A percentile compares a stretch with the other conserved stretches of the same genome.
Conservation (phyloP, 495 filamentous ascomycete species). For the Aspergillus taichungensis region DNA sequence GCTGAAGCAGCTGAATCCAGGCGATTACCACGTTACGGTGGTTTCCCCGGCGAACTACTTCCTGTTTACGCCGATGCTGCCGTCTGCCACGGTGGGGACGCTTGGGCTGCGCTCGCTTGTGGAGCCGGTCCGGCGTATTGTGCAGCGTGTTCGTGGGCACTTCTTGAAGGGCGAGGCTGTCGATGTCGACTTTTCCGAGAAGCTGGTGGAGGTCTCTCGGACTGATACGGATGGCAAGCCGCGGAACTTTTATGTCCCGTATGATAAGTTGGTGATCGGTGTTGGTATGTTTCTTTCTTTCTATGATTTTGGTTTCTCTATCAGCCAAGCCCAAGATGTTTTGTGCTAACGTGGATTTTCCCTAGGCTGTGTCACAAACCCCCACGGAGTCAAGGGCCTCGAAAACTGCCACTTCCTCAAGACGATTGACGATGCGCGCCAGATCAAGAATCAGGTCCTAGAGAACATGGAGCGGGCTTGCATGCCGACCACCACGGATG, state of each 20-base stretch:
- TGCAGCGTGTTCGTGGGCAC: conserved; percentile 69
- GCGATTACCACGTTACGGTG: conserved; percentile 89
- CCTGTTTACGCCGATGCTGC: conserved; percentile 95
- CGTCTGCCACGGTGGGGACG: conserved; percentile 92
- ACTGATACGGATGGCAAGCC: conserved; percentile 58
- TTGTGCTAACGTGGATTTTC: background rate
- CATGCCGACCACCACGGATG: conserved; percentile 82
- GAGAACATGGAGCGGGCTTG: conserved; percentile 90
- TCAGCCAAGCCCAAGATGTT: conserved; percentile 9
- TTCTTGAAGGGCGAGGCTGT: conserved; percentile 81
- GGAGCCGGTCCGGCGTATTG: conserved; percentile 83
- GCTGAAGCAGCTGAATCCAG: conserved; percentile 80
- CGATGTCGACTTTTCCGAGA: conserved; percentile 83
- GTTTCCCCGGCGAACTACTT: conserved; percentile 95
- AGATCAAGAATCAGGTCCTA: conserved; percentile 83
- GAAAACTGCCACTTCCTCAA: conserved; percentile 94
- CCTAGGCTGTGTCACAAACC: conserved; percentile 76
- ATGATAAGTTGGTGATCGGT: conserved; percentile 95
- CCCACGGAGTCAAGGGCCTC: conserved; percentile 92
- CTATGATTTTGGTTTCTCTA: background rate
- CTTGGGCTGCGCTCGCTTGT: conserved; percentile 83
- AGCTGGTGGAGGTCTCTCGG: conserved; percentile 80
- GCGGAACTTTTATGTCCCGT: conserved; percentile 84
- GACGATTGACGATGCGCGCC: conserved; percentile 79
- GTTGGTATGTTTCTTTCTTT: conserved; percentile 49